Base-by-base conservation (phyloP, 1,284 basidiomycete species). In the Erythrobasidium hasegawianum region DNA sequence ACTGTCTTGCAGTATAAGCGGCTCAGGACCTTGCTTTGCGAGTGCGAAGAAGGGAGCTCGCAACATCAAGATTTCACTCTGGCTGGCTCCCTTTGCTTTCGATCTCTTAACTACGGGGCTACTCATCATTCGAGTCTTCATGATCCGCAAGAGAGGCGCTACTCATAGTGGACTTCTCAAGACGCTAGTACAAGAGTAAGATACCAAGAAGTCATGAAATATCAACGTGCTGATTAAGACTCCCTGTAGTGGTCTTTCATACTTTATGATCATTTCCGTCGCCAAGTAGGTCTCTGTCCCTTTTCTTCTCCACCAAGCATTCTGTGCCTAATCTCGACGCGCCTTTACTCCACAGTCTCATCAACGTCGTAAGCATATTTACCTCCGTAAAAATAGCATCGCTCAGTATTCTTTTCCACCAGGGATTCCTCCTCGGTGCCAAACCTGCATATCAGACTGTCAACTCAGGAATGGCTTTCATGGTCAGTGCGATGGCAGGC, bases 371-470 rank as follows among this genome's bases (percentile, higher is more conserved):
- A 33, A 33, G 33, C n/a, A n/a, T n/a, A n/a, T n/a, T n/a, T n/a
- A n/a, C n/a, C n/a, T n/a, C 33, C 33, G 33, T 33, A 33, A 33
- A 33, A n/a, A n/a, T n/a, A n/a, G n/a, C 33, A 33, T 33, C 33
- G 33, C 33, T 33, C 33, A 11, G 43, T n/a, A 47, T 16, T 5
- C n/a, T 7, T 7, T 14, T 24, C 4, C n/a, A 47, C 14, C 22
- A 47, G 43, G 62, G 62, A 27, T 65, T 65, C 45, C 54, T 57
- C 20, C 62, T 65, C 33, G 62, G 62, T 8, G 62, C 62, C 11
- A 24, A 20, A 20, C 9, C 13, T n/a, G 45, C 43, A 4, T 47
- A 40, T 16, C 45, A 38, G 33, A 58, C 39, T 33, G 54, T 57
- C 45, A 65, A 65, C 45, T 47, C 53, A 26, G 43, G 41, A 27